phyloP scores from a whole-genome alignment of 2,329 filamentous ascomycete genomes.

The Botryotinia convoluta region DNA sequence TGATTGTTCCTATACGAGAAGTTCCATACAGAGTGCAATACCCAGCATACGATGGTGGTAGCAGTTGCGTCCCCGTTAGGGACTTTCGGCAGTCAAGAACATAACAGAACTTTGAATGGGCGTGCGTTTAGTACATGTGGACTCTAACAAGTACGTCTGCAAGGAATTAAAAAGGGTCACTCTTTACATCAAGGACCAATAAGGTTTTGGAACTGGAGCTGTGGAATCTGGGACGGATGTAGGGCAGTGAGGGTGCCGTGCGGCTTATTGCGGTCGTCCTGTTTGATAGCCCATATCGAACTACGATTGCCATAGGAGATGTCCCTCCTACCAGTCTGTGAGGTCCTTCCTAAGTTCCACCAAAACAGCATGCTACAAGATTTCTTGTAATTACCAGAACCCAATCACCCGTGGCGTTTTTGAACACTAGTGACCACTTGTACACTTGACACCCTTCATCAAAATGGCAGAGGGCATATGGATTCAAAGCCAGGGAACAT shows the following conservation, averaged over 20 bases:
- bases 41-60: not conserved
- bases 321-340: slow-evolving; percentile 22
- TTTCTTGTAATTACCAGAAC: slow-evolving; percentile 21
- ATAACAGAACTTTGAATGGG: not conserved
- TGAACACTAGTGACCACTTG: slow-evolving; percentile 31
- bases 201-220: not conserved
- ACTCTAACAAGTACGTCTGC: not conserved
- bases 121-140: not conserved
- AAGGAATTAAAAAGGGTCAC: not conserved
- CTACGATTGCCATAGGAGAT: slow-evolving; percentile 9
- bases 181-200: not conserved
- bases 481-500: slow-evolving; percentile 31
- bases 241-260: slow-evolving; percentile 24
- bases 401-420: slow-evolving; percentile 22
- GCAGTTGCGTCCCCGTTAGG: not conserved
- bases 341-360: slow-evolving; percentile 31
- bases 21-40: not conserved
- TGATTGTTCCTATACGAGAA: not conserved
- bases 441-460: slow-evolving; percentile 28
- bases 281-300: slow-evolving; percentile 27
- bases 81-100: not conserved
- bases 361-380: not conserved
- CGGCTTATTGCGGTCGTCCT: slow-evolving; percentile 29
- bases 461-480: slow-evolving; percentile 29
- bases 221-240: not conserved